Percentiles rank a stretch among this genome's conserved stretches.
phyloP scores from a whole-genome alignment of 306 rosid genomes.

The Castanea crenata region DNA sequence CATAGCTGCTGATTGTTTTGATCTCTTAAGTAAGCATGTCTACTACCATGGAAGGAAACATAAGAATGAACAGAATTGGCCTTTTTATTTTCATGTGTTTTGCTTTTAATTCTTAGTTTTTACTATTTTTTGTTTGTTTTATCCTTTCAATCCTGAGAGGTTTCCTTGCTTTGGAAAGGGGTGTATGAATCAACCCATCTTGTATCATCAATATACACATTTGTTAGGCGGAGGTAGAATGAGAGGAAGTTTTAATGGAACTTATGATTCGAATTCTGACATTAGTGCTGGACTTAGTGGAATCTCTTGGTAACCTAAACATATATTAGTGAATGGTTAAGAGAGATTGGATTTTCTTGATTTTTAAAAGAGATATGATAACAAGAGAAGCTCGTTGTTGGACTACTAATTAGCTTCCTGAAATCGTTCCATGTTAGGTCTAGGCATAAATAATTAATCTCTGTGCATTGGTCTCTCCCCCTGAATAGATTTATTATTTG shows the following conservation, averaged over 20 bases:
- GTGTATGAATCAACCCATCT: constrained; percentile 78
- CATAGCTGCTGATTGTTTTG: constrained; percentile 80
- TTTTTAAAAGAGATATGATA: not conserved
- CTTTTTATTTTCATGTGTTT: not conserved
- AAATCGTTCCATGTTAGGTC: not conserved
- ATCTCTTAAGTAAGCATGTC: constrained; percentile 46
- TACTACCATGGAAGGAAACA: not conserved
- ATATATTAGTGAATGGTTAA: not conserved
- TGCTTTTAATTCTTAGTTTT: not conserved
- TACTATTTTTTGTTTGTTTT: not conserved
- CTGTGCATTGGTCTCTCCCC: constrained; percentile 10
- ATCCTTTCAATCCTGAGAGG: constrained; percentile 48
- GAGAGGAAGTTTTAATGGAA: constrained; percentile 64
- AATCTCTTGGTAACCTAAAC: constrained; percentile 23
- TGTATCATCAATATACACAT: constrained; percentile 51
- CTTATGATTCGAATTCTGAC: constrained; percentile 54
- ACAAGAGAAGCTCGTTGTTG: not conserved
- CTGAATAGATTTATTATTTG: not conserved
- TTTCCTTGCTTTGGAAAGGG: constrained; percentile 78
- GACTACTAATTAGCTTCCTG: constrained; percentile 3
- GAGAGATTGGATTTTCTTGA: not conserved
- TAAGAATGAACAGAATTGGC: not conserved
- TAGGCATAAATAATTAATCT: not conserved
- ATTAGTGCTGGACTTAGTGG: constrained; percentile 27
- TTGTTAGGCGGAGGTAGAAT: constrained; percentile 29